Evolutionary conservation across 2,329 filamentous ascomycete genomes (phyloP), one percentile per base, ranked within the genome.

Genomic region (Sporothrix dimorphospora): DNA sequence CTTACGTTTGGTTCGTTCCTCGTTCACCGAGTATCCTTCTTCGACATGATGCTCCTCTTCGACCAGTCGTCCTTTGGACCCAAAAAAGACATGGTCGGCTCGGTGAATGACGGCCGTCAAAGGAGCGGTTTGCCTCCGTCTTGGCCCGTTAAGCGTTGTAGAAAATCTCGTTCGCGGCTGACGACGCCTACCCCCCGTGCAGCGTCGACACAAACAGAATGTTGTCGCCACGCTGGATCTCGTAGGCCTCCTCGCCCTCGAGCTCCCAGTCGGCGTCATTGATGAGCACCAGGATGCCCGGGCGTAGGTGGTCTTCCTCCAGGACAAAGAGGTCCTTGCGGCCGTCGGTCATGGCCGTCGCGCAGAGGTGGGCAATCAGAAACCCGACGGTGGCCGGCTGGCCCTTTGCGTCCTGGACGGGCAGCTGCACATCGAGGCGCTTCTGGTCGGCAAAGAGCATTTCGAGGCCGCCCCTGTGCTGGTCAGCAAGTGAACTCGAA

Each of bases 241-340:
- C 91, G 79, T 98, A 98, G 76, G 90, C 87, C 79, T 96, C 94
- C 82, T 98, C 95, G 21, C 94, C 96, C 82, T 98, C 96, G 14
- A 99, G 88, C 81, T 98, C 96, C 96, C 96, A 99, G 81, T 99
- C 96, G 34, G 94, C 93, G 77, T 99, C 96, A 80, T 99, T 99
- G 81, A 99, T 97, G 72, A 99, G 86, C 38, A 98, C 95, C 57
- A 99, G 88, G 80, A 99, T 97, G 2, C 96, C 96, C 5, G 96
- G 96, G 70, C 96, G 94, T 45, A 71, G 73, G 95, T 98, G 76
- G 73, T 63, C 30, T 63, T 72, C 61, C 19, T 97, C 93, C 27
- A 97, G 85, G 45, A 98, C 90, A 79, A 99, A 98, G 72, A 98
- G 86, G 72, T 98, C 95, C 79, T 92, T 92, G 72, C 95, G 88